These are phyloP conservation scores for Malbranchea zuffiana DNA, from an alignment of 2,329 filamentous ascomycete species.

Conservation along the genomic window DNA sequence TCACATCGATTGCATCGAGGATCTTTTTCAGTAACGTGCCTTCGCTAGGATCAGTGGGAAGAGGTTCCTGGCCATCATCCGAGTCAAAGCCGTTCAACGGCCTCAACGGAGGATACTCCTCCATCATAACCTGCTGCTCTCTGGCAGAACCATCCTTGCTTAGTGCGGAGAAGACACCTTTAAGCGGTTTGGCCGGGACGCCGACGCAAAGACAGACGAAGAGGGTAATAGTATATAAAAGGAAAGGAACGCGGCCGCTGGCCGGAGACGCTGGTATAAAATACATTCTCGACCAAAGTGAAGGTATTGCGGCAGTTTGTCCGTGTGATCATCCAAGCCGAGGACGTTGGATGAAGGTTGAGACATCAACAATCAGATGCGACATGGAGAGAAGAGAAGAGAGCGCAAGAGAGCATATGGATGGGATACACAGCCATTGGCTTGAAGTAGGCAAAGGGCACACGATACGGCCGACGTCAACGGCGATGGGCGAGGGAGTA, in stretches of 20 bases:
- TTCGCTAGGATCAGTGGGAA: slow-evolving; percentile 14
- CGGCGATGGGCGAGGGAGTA: too few species aligned
- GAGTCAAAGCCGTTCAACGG: slow-evolving; percentile 11
- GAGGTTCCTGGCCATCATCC: slow-evolving; percentile 15
- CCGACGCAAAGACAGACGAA: slow-evolving; percentile 16
- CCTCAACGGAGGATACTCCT: slow-evolving; percentile 11
- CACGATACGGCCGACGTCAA: too few species aligned
- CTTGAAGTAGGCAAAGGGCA: too few species aligned
- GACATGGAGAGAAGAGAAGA: too few species aligned
- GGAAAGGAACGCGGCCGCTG: slow-evolving; percentile 4
- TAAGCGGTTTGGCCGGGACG: slow-evolving; percentile 20
- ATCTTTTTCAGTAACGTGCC: slow-evolving; percentile 34
- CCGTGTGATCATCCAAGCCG: not conserved
- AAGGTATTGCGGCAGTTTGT: too few species aligned
- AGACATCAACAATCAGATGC: not conserved
- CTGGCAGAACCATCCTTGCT: slow-evolving; percentile 15
- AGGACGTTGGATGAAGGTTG: not conserved
- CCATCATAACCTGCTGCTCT: slow-evolving; percentile 8
- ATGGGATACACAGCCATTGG: too few species aligned
- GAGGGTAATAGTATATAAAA: slow-evolving; percentile 6
- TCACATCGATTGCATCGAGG: slow-evolving; percentile 55
- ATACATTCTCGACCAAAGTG: too few species aligned
- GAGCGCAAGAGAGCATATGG: too few species aligned
- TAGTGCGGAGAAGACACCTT: slow-evolving; percentile 14
- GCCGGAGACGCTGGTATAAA: slow-evolving; percentile 1